phyloP scores from a whole-genome alignment of 78 protist species.

The Speleostelium caveatum region DNA sequence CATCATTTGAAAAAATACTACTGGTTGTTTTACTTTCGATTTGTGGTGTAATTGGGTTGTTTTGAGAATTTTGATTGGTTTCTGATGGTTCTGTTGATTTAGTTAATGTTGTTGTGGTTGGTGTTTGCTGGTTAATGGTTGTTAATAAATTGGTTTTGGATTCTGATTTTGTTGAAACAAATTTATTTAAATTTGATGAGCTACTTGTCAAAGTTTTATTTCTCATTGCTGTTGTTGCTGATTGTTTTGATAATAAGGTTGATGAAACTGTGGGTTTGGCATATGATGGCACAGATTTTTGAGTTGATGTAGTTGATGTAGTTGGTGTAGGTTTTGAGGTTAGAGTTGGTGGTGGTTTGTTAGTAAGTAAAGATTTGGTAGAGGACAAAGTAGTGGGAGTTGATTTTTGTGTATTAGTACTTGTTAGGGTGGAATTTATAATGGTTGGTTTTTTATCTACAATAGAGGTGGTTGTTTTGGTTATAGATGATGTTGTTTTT shows the following conservation, averaged over 20 bases:
- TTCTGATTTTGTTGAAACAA: not conserved
- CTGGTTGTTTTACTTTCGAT: conserved; percentile 2
- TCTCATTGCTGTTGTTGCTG: not conserved
- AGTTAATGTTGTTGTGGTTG: not conserved
- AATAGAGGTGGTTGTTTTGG: not conserved
- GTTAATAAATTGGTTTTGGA: not conserved
- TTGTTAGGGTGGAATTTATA: conserved; percentile 4
- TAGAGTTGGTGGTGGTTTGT: not conserved
- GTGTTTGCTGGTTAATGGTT: not conserved
- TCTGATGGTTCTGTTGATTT: not conserved
- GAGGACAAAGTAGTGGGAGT: not conserved
- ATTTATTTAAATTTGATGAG: not conserved
- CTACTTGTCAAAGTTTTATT: not conserved
- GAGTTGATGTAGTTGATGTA: not conserved
- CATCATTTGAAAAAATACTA: too few relatives aligned
- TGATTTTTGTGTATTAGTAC: not conserved
- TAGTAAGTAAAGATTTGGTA: not conserved
- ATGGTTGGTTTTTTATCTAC: not conserved
- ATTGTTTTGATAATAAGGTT: not conserved
- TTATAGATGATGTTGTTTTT: not conserved
- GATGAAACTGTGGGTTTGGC: conserved; percentile 33
- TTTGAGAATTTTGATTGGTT: not conserved
- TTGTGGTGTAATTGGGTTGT: conserved; percentile 24
- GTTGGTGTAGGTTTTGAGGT: not conserved
- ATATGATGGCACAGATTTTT: conserved; percentile 2